Evolutionary conservation across 345 rosid species (phyloP).

Genomic region (Gossypium mustelinum): DNA sequence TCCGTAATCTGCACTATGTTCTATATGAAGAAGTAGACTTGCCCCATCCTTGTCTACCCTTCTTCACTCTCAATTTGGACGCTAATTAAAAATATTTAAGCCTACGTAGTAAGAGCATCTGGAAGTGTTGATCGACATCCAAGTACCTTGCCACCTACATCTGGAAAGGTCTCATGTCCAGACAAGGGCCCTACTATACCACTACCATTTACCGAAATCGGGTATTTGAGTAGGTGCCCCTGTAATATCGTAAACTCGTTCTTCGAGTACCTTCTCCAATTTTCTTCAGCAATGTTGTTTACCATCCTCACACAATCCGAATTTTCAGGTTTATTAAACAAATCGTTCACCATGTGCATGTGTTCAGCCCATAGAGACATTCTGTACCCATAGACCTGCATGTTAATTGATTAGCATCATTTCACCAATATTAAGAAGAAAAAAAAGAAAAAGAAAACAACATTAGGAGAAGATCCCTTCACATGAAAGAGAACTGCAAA

Average conservation of each 20-base stretch:
- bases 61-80: neutral
- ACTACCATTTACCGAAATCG: conserved; percentile 41
- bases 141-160: conserved; percentile 77
- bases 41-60: neutral
- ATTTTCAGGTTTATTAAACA: conserved; percentile 51
- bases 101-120: conserved; percentile 60
- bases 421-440: neutral
- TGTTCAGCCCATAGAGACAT: conserved; percentile 93
- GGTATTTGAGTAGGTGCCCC: conserved; percentile 75
- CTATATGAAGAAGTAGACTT: neutral
- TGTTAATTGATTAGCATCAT: neutral
- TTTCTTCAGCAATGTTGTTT: conserved; percentile 63
- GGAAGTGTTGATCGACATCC: conserved; percentile 70
- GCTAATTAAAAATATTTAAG: neutral
- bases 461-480: neutral
- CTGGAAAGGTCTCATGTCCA: conserved; percentile 68
- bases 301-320: conserved; percentile 59
- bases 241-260: conserved; percentile 45
- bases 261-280: conserved; percentile 56
- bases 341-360: conserved; percentile 41
- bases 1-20: neutral
- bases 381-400: conserved; percentile 73
- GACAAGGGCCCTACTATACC: conserved; percentile 61
- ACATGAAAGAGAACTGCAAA: too few species aligned
- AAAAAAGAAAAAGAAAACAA: neutral